Evolutionary conservation across 352 stramenopile genomes (phyloP).

Genomic region (Phytophthora litchii): DNA sequence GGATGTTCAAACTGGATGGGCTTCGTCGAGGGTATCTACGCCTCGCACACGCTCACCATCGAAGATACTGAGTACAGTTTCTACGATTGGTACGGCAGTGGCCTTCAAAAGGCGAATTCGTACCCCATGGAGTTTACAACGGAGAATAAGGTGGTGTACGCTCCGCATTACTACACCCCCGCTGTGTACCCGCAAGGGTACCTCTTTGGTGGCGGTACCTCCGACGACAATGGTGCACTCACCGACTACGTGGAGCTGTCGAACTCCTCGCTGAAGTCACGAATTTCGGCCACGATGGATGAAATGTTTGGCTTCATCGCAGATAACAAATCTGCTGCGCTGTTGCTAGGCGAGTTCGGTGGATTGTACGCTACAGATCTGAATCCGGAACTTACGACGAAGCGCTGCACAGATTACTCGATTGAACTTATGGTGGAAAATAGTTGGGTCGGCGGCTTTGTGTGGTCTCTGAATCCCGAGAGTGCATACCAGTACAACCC

Average conservation of each 20-base stretch:
- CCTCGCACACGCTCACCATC: conserved; percentile 38
- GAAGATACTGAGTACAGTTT: conserved; percentile 47
- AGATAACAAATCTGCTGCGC: conserved; percentile 45
- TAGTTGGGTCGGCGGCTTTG: conserved; percentile 63
- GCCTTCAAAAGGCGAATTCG: conserved; percentile 41
- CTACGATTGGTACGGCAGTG: conserved; percentile 67
- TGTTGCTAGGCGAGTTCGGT: conserved; percentile 74
- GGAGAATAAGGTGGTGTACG: conserved; percentile 67
- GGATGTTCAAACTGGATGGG: conserved; percentile 63
- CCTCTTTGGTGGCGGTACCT: conserved; percentile 47
- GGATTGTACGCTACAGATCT: conserved; percentile 62
- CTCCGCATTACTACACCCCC: conserved; percentile 72
- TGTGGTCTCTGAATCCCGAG: conserved; percentile 80
- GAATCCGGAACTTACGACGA: conserved; percentile 63
- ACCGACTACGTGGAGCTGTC: conserved; percentile 54
- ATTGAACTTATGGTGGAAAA: conserved; percentile 62
- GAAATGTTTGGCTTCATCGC: conserved; percentile 75
- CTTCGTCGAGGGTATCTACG: conserved; percentile 69
- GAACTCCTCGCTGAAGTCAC: conserved; percentile 43
- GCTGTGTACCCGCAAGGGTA: conserved; percentile 62
- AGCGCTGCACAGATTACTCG: conserved; percentile 61
- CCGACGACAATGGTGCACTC: conserved; percentile 30
- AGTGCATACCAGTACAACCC: conserved; percentile 72
- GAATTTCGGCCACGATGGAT: conserved; percentile 57
- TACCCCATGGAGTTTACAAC: conserved; percentile 44